Evolutionary conservation across 1,284 basidiomycete species (phyloP).

Genomic region (Lentinula novae-zelandiae): DNA sequence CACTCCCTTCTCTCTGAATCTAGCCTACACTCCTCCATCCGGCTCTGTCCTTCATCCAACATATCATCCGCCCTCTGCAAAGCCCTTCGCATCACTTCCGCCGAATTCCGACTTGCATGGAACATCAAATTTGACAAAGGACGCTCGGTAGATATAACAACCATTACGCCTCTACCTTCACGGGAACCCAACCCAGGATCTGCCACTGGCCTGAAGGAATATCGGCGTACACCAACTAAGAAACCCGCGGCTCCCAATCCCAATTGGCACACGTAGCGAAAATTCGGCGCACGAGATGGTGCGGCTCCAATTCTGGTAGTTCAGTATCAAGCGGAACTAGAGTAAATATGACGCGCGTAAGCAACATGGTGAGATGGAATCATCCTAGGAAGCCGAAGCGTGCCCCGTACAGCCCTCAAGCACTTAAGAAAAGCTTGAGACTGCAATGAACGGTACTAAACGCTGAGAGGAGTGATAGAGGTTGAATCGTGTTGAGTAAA

Average conservation of each 20-base stretch:
- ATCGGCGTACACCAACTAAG: constrained; percentile 5
- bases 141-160: constrained; percentile 18
- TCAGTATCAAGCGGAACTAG: background rate
- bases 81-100: constrained; percentile 13
- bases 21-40: constrained; percentile 14
- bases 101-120: constrained; percentile 16
- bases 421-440: constrained; percentile 16
- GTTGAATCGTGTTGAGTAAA: constrained; percentile 11
- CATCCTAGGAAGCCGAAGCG: constrained; percentile 21
- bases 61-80: constrained; percentile 11
- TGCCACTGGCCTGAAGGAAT: background rate
- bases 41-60: constrained; percentile 10
- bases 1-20: background rate
- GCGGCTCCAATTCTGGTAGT: constrained; percentile 1
- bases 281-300: constrained; percentile 18
- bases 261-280: constrained; percentile 18
- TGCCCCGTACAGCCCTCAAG: constrained; percentile 16
- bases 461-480: constrained; percentile 1
- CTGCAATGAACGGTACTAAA: constrained; percentile 20
- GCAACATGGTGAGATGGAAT: constrained; percentile 19
- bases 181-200: constrained; percentile 2
- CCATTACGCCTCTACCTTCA: constrained; percentile 15
- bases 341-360: constrained; percentile 14
- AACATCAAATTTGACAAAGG: constrained; percentile 17
- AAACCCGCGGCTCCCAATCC: constrained; percentile 17